Base-by-base conservation (phyloP, 1,284 basidiomycete genomes). In the Microbotryum saponariae region DNA sequence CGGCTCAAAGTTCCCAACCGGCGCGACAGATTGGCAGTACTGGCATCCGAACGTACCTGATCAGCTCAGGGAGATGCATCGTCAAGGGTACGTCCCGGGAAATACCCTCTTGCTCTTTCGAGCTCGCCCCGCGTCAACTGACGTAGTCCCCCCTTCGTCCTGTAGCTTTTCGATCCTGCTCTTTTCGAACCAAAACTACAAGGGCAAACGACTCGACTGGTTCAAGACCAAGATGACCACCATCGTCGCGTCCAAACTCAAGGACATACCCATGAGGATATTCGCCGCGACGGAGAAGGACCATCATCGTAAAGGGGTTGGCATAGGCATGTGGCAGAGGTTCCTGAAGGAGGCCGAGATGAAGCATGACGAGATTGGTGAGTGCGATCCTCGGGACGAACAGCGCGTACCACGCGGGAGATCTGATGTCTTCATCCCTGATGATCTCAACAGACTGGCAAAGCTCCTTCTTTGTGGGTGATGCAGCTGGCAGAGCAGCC, bases 401-500 rank as follows among this genome's bases (percentile, higher is more conserved):
- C 37, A 42, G 37, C 16, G 37, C 37, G 3, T 42, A 42, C 37
- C 37, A 16, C 37, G 16, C 16, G 37, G 12, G 37, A 42, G 16
- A 42, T 42, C 37, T 18, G 12, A 42, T 6, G 4, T 42, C 37
- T 16, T 18, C 12, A 42, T 16, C 14, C 12, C 12, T 18, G 9
- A 12, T 42, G 37, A 42, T 42, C 6, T 12, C 16, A 18, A 18
- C 68, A 90, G 89, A 92, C 73, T 80, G 82, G 69, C 64, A 73
- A 0, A 60, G 76, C 0, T 86, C 87, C 0, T 87, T 89, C 68
- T 93, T 86, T 71, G 86, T 94, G 2, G 91, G 91, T 7, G 91
- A 96, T 71, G 91, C 90, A 3, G 91, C 91, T 12, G 91, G 91
- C 18, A 82, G 90, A 52, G 74, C 77, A 20, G 27, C 74, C 16